Evolutionary conservation across 495 filamentous ascomycete genomes (phyloP), one percentile per base, ranked within the genome.

Genomic region (Aspergillus affinis): DNA sequence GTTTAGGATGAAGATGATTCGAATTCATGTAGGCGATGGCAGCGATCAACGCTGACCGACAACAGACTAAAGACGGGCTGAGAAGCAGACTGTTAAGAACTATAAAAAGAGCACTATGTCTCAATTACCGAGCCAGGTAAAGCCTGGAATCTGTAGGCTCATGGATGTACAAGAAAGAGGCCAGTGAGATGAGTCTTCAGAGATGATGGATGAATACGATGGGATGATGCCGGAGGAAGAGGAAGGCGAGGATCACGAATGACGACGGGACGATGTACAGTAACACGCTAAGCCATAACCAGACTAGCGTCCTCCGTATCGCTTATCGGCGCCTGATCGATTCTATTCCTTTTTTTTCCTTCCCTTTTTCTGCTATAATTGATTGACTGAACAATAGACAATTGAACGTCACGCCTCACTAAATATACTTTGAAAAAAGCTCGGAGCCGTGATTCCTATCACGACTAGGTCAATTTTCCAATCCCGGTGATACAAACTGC

Each of bases 271-370:
- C 30, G 49, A 32, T 32, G 32, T 19, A 0, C 27, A 49, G 23
- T 26, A 27, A 45, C n/a, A 26, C 54, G 17, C 9, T 30, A 36
- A 68, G 29, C 27, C 63, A 58, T 0, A 8, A 57, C 26, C 0
- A 15, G 58, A 26, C 27, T 65, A 60, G 63, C 18, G 30, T 27
- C 15, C 13, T 4, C 45, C 53, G 41, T 65, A 68, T 68, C 62
- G 62, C 66, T 64, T 67, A 67, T 67, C 65, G 60, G 29, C 29
- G 10, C 36, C 36, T 41, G 36, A 41, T 41, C 36, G 13, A 15
- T n/a, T 50, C 50, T 49, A 30, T 55, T 58, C 58, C 53, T 68
- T 62, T 63, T 54, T 48, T 36, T 2, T 45, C 29, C 51, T 10
- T 47, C 51, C 13, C 27, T 48, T 59, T 61, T 55, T 60, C 55